A percentile compares a stretch with the other conserved stretches of the same genome.
These are phyloP conservation scores for Dipteronia sinensis DNA, from an alignment of 345 rosid genomes.

Conservation along the genomic window DNA sequence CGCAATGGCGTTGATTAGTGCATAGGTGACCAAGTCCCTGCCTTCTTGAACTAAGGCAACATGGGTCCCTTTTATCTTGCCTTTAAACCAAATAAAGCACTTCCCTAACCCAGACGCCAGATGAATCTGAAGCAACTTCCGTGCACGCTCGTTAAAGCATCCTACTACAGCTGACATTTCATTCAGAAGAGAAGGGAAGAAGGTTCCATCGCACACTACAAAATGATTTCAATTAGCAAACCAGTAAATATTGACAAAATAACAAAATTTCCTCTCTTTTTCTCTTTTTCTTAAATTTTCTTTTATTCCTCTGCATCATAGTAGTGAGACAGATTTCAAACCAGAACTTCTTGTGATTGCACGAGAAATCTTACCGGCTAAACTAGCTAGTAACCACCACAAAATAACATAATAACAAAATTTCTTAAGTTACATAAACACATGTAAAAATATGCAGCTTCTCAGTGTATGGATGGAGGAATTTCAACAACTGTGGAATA, in stretches of 20 bases:
- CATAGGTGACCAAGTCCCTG: slow-evolving; percentile 80
- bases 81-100: slow-evolving; percentile 74
- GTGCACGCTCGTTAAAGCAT: slow-evolving; percentile 78
- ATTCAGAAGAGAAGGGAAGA: slow-evolving; percentile 82
- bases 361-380: no score
- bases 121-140: slow-evolving; percentile 82
- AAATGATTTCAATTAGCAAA: slow-evolving; percentile 12
- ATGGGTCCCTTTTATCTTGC: slow-evolving; percentile 50
- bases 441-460: no score
- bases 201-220: slow-evolving; percentile 88
- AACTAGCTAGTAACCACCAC: no score
- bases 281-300: no score
- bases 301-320: no score
- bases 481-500: not conserved
- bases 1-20: slow-evolving; percentile 80
- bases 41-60: slow-evolving; percentile 75
- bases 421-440: no score
- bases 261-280: not conserved
- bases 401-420: no score
- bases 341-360: no score
- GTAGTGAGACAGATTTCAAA: no score
- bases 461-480: not conserved
- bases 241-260: not conserved
- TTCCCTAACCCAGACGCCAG: slow-evolving; percentile 78
- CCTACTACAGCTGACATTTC: slow-evolving; percentile 88